Conservation (phyloP, 2,329 filamentous ascomycete species). For the Mycosphaerella sp. region DNA sequence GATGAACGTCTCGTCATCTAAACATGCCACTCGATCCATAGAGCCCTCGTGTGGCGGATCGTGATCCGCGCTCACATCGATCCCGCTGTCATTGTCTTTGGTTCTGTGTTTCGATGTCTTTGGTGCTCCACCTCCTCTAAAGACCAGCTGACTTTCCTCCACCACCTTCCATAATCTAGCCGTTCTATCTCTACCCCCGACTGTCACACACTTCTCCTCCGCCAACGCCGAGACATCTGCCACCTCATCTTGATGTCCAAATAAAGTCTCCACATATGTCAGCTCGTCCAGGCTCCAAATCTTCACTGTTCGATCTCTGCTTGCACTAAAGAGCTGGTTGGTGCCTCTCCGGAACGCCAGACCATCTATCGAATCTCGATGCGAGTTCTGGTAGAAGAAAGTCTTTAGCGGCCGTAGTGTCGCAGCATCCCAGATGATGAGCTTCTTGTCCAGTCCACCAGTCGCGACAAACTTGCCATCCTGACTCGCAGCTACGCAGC, state of each 20-base stretch:
- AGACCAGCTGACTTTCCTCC: conserved; percentile 92
- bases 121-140: conserved; percentile 66
- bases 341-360: conserved; percentile 67
- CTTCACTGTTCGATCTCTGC: conserved; percentile 88
- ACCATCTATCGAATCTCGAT: conserved; percentile 79
- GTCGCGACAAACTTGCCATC: conserved; percentile 90
- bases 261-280: conserved; percentile 91
- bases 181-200: conserved; percentile 84
- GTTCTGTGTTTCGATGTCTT: conserved; percentile 45
- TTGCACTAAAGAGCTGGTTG: conserved; percentile 88
- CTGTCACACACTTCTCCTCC: conserved; percentile 83
- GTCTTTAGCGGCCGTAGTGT: conserved; percentile 72
- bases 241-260: conserved; percentile 90
- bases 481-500: conserved; percentile 77
- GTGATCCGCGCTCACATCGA: conserved; percentile 34
- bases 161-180: conserved; percentile 93
- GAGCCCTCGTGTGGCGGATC: conserved; percentile 64
- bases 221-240: conserved; percentile 76
- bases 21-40: conserved; percentile 85
- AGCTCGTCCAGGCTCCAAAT: conserved; percentile 90
- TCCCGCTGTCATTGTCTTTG: conserved; percentile 33
- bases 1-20: conserved; percentile 83
- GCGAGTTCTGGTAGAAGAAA: conserved; percentile 88
- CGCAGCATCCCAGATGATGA: conserved; percentile 83
- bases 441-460: conserved; percentile 73